Evolutionary conservation across 192 early-diverging fungal species (phyloP), one percentile per base, ranked within the genome.

Genomic region (Podila clonocystis): DNA sequence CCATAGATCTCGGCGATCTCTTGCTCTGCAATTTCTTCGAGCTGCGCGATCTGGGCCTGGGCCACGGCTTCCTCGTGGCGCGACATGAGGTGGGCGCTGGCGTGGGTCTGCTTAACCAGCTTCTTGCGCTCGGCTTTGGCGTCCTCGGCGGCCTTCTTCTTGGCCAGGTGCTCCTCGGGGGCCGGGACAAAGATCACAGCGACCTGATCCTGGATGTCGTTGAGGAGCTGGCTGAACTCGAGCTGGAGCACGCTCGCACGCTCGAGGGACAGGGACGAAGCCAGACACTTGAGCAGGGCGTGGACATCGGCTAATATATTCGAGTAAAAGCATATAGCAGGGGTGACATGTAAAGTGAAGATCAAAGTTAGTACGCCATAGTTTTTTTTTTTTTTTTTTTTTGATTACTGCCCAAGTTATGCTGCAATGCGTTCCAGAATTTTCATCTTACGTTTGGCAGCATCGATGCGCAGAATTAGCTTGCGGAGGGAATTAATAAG

Each of bases 401-500:
- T n/a, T n/a, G n/a, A n/a, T n/a, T n/a, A n/a, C n/a, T n/a, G n/a
- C n/a, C 20, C n/a, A 52, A 52, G 50, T 36, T 9, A 11, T 6
- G 34, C 34, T 36, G 9, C 34, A 31, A n/a, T 5, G 5, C 5
- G 2, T 31, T 31, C 31, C 2, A 31, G 31, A 31, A 5, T 31
- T 5, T 31, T 31, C 31, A 31, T 20, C 15, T 75, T 87, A 93
- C 91, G 67, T 79, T 91, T 88, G 49, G 91, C 72, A 2, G 28
- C 57, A 65, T 88, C 89, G 26, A 87, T 82, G 49, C 89, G 86
- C 12, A 89, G 82, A 34, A 91, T 87, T 4, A 92, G 66, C 50
- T 89, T 87, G 57, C 85, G 83, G 19, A 94, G 68, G 13, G 92
- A 95, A 41, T 91, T 91, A 22, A 97, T 86, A 50, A 97, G 71